These are phyloP conservation scores for Nicotiana tabacum DNA, from an alignment of 257 asterid genomes.

Conservation along the genomic window DNA sequence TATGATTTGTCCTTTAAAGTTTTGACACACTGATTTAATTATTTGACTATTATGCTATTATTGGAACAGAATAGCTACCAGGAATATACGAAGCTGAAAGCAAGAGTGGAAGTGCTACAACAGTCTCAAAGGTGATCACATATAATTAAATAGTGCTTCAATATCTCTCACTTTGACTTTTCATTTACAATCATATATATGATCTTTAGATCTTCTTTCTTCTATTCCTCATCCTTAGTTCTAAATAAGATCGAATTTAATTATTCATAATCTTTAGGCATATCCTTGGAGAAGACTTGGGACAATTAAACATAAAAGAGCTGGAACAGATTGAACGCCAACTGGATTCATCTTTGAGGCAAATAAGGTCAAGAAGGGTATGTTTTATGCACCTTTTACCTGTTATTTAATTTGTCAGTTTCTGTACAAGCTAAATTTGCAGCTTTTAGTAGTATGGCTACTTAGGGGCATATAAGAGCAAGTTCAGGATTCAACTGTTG, in stretches of 20 bases:
- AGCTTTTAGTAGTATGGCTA: too few species aligned
- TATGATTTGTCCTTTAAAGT: too few species aligned
- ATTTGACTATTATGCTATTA: too few species aligned
- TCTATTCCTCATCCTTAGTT: neutral
- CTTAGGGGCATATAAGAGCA: too few species aligned
- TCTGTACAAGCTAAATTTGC: too few species aligned
- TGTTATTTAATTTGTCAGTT: neutral
- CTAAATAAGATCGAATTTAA: neutral
- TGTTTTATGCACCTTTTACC: neutral
- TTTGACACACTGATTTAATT: too few species aligned
- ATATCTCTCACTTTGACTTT: neutral
- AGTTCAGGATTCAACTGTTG: too few species aligned
- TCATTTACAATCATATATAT: neutral
- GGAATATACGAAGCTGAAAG: conserved; percentile 88
- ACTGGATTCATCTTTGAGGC: conserved; percentile 89
- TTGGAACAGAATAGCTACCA: conserved; percentile 72
- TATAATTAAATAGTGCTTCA: neutral
- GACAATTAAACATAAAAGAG: conserved; percentile 81
- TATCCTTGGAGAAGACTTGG: conserved; percentile 92
- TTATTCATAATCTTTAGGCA: conserved; percentile 35
- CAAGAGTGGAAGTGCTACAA: conserved; percentile 88
- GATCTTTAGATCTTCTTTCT: neutral
- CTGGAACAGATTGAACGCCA: conserved; percentile 90
- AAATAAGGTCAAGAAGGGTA: conserved; percentile 90
- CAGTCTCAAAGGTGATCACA: conserved; percentile 70